Conservation (phyloP, 768 basidiomycete genomes). For the Harrya chromipes region DNA sequence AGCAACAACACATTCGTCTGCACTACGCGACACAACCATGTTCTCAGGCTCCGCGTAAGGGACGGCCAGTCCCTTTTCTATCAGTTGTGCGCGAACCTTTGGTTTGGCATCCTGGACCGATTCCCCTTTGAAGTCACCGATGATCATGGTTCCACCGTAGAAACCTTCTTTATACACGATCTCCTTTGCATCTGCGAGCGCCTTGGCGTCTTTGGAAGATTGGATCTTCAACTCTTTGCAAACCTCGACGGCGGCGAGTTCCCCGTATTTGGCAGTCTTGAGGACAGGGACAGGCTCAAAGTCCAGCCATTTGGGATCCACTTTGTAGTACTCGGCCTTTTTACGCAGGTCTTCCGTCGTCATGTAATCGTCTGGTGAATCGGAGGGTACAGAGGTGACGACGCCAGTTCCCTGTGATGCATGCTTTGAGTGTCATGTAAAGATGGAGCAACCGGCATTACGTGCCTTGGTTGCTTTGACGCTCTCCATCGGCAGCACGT, state of each 20-base stretch:
- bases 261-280: constrained; percentile 87
- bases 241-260: constrained; percentile 80
- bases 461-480: constrained; percentile 89
- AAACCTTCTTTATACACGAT: constrained; percentile 98
- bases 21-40: constrained; percentile 81
- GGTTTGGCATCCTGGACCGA: constrained; percentile 89
- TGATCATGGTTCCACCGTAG: constrained; percentile 88
- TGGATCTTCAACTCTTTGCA: constrained; percentile 91
- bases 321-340: constrained; percentile 95
- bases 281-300: constrained; percentile 87
- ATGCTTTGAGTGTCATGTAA: constrained; percentile 2
- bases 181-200: constrained; percentile 95
- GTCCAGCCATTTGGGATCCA: constrained; percentile 83
- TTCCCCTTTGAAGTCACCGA: constrained; percentile 88
- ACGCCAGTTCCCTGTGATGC: constrained; percentile 85
- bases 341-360: constrained; percentile 90
- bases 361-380: constrained; percentile 95
- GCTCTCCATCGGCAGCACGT: constrained; percentile 98
- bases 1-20: constrained; percentile 98
- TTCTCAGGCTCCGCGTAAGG: constrained; percentile 96
- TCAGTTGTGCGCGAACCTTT: constrained; percentile 83
- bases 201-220: constrained; percentile 91
- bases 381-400: constrained; percentile 96
- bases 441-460: neutral
- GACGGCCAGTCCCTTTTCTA: constrained; percentile 73